Conservation (phyloP, 2,329 filamentous ascomycete species). For the Biscogniauxia marginata region DNA sequence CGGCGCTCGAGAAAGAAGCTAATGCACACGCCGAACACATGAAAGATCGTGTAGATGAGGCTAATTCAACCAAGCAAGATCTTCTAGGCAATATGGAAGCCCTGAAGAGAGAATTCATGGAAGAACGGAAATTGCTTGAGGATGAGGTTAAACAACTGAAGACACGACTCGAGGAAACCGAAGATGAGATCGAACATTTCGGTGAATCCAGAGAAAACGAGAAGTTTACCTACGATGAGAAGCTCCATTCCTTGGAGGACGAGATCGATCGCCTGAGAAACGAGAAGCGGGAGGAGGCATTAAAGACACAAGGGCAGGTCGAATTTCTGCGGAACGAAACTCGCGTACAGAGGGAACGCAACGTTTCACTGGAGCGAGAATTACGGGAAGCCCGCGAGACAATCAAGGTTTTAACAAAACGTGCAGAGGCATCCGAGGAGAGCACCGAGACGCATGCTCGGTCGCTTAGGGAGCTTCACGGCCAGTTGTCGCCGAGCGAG, state of each 20-base stretch:
- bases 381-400: slow-evolving; percentile 56
- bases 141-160: slow-evolving; percentile 75
- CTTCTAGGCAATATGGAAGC: slow-evolving; percentile 93
- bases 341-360: slow-evolving; percentile 57
- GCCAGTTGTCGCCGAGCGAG: slow-evolving; percentile 54
- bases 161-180: slow-evolving; percentile 78
- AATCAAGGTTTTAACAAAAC: slow-evolving; percentile 49
- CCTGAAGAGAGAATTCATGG: slow-evolving; percentile 81
- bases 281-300: slow-evolving; percentile 54
- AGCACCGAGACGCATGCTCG: slow-evolving; percentile 50
- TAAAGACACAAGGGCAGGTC: slow-evolving; percentile 61
- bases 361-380: slow-evolving; percentile 57
- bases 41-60: slow-evolving; percentile 75
- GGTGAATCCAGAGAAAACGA: slow-evolving; percentile 82
- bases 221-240: slow-evolving; percentile 67
- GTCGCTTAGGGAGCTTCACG: slow-evolving; percentile 58
- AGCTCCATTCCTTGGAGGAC: slow-evolving; percentile 64
- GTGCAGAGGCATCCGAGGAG: slow-evolving; percentile 51
- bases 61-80: slow-evolving; percentile 88
- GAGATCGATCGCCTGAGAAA: slow-evolving; percentile 66
- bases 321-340: slow-evolving; percentile 62
- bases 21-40: slow-evolving; percentile 55
- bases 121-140: slow-evolving; percentile 80
- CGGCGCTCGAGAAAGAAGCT: slow-evolving; percentile 69
- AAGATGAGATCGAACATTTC: slow-evolving; percentile 87